A percentile compares a stretch with the other conserved stretches of the same genome.
These are phyloP conservation scores for Bryoerythrophyllum caledonicum DNA, from an alignment of 225 moss, liverwort and hornwort genomes.

Conservation along the genomic window DNA sequence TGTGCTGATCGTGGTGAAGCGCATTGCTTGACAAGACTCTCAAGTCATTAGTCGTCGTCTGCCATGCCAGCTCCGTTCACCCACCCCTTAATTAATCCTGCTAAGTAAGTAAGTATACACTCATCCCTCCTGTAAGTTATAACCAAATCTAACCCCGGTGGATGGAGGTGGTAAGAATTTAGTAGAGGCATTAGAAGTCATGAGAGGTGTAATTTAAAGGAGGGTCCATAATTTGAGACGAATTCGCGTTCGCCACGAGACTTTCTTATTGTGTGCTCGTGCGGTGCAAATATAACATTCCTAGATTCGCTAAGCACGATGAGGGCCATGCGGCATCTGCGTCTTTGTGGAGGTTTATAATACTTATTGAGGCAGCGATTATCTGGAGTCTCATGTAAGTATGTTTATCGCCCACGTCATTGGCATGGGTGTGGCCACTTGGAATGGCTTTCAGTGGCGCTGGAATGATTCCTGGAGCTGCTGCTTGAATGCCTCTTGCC, in stretches of 20 bases:
- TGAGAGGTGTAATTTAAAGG: no score
- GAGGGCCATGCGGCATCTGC: not conserved
- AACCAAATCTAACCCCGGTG: no score
- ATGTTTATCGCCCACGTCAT: constrained; percentile 14
- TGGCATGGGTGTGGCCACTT: not conserved
- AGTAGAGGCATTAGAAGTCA: no score
- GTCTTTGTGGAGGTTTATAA: not conserved
- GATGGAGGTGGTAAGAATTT: no score
- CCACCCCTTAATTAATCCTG: constrained; percentile 1
- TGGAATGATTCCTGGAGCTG: constrained; percentile 9
- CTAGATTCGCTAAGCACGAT: constrained; percentile 19
- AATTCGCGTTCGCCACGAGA: no score
- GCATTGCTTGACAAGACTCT: constrained; percentile 28
- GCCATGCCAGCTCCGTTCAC: constrained; percentile 26
- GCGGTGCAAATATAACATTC: not conserved
- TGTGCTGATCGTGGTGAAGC: constrained; percentile 46
- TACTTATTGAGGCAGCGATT: not conserved
- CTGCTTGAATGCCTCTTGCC: not conserved
- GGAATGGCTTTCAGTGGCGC: not conserved
- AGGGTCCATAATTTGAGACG: no score
- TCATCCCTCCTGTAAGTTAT: no score
- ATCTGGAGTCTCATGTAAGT: not conserved
- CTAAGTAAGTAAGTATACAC: no score
- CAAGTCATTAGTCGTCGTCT: constrained; percentile 4
- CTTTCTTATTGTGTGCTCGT: no score